These are phyloP conservation scores for Lanmaoa pseudosensibilis DNA, from an alignment of 768 basidiomycete genomes.

Conservation along the genomic window DNA sequence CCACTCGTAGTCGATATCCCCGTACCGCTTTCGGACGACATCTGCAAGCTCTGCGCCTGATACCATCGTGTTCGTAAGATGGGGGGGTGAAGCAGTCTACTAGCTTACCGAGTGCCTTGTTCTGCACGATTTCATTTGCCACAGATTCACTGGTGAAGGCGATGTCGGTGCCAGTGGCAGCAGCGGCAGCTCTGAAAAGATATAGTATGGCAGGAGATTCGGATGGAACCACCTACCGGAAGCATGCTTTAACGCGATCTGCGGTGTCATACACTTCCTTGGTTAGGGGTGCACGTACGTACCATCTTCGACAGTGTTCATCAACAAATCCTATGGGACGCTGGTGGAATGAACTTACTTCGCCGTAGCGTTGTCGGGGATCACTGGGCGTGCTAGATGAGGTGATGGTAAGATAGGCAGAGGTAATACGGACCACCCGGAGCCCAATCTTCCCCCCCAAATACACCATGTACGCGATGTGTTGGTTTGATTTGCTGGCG, in stretches of 20 bases:
- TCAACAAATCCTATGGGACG: neutral
- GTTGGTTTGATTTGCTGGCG: conserved; percentile 81
- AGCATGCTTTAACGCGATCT: conserved; percentile 67
- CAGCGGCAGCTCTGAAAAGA: conserved; percentile 56
- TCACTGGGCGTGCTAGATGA: conserved; percentile 47
- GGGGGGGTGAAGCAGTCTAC: neutral
- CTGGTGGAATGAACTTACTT: conserved; percentile 40
- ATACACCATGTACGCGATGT: conserved; percentile 77
- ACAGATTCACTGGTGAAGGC: conserved; percentile 39
- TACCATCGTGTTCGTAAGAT: neutral
- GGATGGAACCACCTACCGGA: conserved; percentile 49
- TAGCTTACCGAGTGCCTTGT: conserved; percentile 54
- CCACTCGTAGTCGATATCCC: conserved; percentile 61
- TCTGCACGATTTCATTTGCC: conserved; percentile 64
- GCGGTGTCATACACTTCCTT: conserved; percentile 57
- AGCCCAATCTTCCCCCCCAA: conserved; percentile 74
- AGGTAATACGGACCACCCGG: conserved; percentile 54
- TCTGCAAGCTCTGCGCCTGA: conserved; percentile 65
- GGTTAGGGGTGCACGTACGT: conserved; percentile 69
- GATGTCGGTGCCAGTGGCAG: conserved; percentile 63
- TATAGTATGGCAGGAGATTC: neutral
- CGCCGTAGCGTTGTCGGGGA: conserved; percentile 79
- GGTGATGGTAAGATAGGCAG: neutral
- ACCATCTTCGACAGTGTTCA: conserved; percentile 46
- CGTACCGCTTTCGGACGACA: conserved; percentile 60